Conservation (phyloP, 345 rosid species). For the Mercurialis annua region DNA sequence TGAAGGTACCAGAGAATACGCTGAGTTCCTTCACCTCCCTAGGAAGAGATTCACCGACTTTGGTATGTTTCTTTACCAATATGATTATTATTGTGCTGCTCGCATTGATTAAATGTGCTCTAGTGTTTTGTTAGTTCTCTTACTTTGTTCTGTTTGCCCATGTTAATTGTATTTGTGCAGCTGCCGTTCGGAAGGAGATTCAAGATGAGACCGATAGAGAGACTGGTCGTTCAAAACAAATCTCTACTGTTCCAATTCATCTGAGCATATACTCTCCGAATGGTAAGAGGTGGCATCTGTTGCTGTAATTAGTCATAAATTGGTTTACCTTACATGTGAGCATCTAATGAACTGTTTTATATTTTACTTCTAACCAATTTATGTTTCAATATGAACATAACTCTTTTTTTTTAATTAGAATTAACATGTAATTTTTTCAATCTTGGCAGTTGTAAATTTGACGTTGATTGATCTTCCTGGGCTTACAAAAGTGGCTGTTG, state of each 20-base stretch:
- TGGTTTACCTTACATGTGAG: neutral
- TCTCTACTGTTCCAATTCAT: constrained; percentile 96
- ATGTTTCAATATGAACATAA: neutral
- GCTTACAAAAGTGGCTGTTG: constrained; percentile 97
- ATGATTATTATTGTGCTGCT: neutral
- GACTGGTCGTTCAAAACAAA: constrained; percentile 84
- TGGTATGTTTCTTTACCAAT: constrained; percentile 35
- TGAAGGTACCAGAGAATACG: constrained; percentile 90
- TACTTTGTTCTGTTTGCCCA: neutral
- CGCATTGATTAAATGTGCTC: neutral
- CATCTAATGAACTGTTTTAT: neutral
- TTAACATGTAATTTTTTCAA: constrained; percentile 7
- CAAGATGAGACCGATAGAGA: constrained; percentile 98
- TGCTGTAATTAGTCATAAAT: neutral
- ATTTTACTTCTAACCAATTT: neutral
- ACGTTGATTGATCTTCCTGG: constrained; percentile 98
- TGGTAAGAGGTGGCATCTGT: constrained; percentile 37
- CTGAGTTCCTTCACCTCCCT: constrained; percentile 92
- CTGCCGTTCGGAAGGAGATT: constrained; percentile 98
- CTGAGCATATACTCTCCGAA: constrained; percentile 91
- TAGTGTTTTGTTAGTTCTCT: too few relatives aligned
- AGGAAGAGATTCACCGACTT: constrained; percentile 86
- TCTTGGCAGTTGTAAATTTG: constrained; percentile 87
- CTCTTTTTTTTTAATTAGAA: neutral
- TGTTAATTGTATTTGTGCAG: constrained; percentile 33